phyloP scores from a whole-genome alignment of 495 filamentous ascomycete species.

The Aspergillus campestris region DNA sequence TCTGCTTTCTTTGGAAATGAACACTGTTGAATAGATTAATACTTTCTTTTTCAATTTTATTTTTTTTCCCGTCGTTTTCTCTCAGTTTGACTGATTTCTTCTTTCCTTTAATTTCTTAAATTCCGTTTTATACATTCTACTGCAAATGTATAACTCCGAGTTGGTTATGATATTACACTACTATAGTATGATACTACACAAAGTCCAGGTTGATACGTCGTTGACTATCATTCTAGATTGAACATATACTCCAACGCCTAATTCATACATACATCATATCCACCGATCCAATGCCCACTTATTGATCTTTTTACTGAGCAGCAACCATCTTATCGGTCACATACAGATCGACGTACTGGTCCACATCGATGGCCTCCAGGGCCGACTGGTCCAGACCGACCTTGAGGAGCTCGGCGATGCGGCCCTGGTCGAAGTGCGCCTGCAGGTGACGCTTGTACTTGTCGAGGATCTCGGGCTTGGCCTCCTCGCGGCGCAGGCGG shows the following conservation, averaged over 20 bases:
- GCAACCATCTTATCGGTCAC: constrained; percentile 54
- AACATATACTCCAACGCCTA: not conserved
- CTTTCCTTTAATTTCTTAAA: too few species aligned
- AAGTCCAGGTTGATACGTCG: not conserved
- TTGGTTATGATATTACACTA: too few species aligned
- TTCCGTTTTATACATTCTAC: too few species aligned
- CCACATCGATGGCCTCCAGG: constrained; percentile 74
- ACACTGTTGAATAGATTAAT: too few species aligned
- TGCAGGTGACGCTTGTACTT: constrained; percentile 92
- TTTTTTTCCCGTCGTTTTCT: not conserved
- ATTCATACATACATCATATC: not conserved
- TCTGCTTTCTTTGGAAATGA: too few species aligned
- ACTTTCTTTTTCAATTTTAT: not conserved
- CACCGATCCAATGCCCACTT: not conserved
- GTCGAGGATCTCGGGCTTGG: constrained; percentile 87
- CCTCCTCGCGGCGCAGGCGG: constrained; percentile 83
- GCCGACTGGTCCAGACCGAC: constrained; percentile 62
- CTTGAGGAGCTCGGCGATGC: constrained; percentile 70
- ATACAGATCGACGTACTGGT: constrained; percentile 92
- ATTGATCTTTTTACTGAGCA: constrained; percentile 13
- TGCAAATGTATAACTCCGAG: too few species aligned
- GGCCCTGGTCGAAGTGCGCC: constrained; percentile 67
- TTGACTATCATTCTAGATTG: not conserved
- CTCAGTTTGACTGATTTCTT: too few species aligned
- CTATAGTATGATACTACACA: not conserved